A percentile compares a stretch with the other conserved stretches of the same genome.
Conservation (phyloP, 805 yeast genomes). For the Starmerella scarabaei region DNA sequence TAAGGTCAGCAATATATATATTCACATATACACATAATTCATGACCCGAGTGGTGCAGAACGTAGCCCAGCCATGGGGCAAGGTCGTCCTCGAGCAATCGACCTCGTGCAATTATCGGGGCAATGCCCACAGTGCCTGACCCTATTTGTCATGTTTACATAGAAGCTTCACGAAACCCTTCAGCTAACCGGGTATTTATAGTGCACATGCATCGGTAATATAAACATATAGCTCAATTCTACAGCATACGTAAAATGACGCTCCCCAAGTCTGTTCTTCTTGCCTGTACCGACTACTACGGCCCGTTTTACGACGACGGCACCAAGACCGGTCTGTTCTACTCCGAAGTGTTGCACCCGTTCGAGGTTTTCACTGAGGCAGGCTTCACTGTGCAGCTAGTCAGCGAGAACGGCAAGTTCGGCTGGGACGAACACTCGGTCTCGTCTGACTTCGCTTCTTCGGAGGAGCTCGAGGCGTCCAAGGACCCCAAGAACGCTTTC, state of each 20-base stretch:
- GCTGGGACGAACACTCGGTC: constrained; percentile 46
- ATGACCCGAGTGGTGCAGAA: too few species aligned
- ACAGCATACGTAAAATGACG: constrained; percentile 4
- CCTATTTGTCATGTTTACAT: too few species aligned
- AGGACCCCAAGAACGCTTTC: constrained; percentile 33
- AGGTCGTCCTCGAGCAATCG: too few species aligned
- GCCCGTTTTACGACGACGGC: constrained; percentile 44
- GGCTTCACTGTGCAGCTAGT: constrained; percentile 45
- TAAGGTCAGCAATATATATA: too few species aligned
- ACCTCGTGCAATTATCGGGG: too few species aligned
- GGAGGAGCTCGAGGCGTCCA: constrained; percentile 33
- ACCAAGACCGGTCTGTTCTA: constrained; percentile 47
- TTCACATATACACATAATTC: too few species aligned
- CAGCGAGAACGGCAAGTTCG: constrained; percentile 46
- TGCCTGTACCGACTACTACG: constrained; percentile 19
- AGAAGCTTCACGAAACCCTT: too few species aligned
- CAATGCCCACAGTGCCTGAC: too few species aligned
- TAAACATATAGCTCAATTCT: not conserved
- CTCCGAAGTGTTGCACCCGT: constrained; percentile 50
- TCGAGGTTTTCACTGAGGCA: constrained; percentile 33
- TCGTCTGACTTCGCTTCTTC: constrained; percentile 32
- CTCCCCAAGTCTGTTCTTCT: constrained; percentile 17
- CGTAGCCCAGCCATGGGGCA: too few species aligned
- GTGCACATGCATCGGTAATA: too few species aligned
- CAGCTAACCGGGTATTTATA: too few species aligned